phyloP scores from a whole-genome alignment of 768 basidiomycete genomes.

The Kwoniella dejecticola region DNA sequence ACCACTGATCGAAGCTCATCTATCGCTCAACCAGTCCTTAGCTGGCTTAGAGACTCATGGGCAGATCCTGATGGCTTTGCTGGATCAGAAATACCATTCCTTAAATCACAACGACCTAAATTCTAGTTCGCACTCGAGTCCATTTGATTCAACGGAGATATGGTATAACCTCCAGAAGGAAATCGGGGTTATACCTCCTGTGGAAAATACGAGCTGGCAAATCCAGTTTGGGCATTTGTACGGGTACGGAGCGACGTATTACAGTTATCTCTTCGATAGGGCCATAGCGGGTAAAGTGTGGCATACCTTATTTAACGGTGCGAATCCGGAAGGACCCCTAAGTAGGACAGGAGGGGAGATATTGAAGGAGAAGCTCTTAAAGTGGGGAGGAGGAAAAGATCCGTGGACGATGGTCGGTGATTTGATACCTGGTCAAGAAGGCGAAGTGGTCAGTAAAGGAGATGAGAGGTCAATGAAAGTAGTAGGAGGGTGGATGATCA shows the following conservation, averaged over 20 bases:
- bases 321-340: slow-evolving; percentile 60
- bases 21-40: slow-evolving; percentile 47
- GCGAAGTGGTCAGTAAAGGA: slow-evolving; percentile 63
- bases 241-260: slow-evolving; percentile 96
- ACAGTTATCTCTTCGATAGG: slow-evolving; percentile 94
- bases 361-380: slow-evolving; percentile 73
- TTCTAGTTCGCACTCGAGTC: no score
- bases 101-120: slow-evolving; percentile 59
- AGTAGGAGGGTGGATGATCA: slow-evolving; percentile 74
- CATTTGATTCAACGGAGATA: slow-evolving; percentile 73
- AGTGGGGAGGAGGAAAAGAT: slow-evolving; percentile 83
- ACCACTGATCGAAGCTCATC: slow-evolving; percentile 50
- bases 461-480: slow-evolving; percentile 81
- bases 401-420: slow-evolving; percentile 89
- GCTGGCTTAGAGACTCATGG: slow-evolving; percentile 78
- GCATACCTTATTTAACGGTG: slow-evolving; percentile 66
- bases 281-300: slow-evolving; percentile 94
- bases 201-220: slow-evolving; percentile 85
- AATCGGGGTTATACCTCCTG: slow-evolving; percentile 79
- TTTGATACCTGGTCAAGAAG: slow-evolving; percentile 62
- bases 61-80: slow-evolving; percentile 81
- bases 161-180: slow-evolving; percentile 61
- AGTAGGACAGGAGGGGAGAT: slow-evolving; percentile 74
- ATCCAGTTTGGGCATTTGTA: slow-evolving; percentile 94
- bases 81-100: slow-evolving; percentile 92